phyloP scores from a whole-genome alignment of 805 yeast genomes.

The Millerozyma acaciae region DNA sequence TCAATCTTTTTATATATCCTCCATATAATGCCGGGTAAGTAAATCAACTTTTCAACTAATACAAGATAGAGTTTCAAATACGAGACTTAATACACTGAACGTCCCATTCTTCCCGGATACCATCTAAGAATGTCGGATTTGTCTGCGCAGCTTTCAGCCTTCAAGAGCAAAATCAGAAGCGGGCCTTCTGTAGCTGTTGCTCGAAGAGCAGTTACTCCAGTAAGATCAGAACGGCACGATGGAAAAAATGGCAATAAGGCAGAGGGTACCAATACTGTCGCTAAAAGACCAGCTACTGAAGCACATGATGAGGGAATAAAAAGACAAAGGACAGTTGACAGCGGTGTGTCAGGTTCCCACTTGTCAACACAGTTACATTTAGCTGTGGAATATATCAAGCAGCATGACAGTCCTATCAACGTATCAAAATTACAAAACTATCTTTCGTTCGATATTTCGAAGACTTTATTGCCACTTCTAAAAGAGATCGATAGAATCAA shows the following conservation, averaged over 20 bases:
- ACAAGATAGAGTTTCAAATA: too few relatives aligned
- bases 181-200: slow-evolving; percentile 41
- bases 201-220: slow-evolving; percentile 15
- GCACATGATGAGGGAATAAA: slow-evolving; percentile 31
- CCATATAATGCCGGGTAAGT: too few relatives aligned
- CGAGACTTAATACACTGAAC: too few relatives aligned
- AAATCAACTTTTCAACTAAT: too few relatives aligned
- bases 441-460: slow-evolving; percentile 56
- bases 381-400: slow-evolving; percentile 87
- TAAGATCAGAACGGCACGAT: slow-evolving; percentile 6
- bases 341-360: slow-evolving; percentile 49
- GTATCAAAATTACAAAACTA: slow-evolving; percentile 64
- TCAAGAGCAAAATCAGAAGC: slow-evolving; percentile 41
- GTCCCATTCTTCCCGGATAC: too few relatives aligned
- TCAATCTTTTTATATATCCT: too few relatives aligned
- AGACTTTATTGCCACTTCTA: slow-evolving; percentile 65
- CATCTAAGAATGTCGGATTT: slow-evolving; percentile 39
- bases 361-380: slow-evolving; percentile 82
- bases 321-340: slow-evolving; percentile 26
- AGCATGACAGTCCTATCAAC: slow-evolving; percentile 64
- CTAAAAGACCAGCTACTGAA: slow-evolving; percentile 18
- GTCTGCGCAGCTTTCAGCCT: slow-evolving; percentile 43
- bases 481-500: slow-evolving; percentile 74
- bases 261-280: neutral
- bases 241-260: neutral